Base-by-base conservation (phyloP, 495 filamentous ascomycete species). In the Letharia lupina region DNA sequence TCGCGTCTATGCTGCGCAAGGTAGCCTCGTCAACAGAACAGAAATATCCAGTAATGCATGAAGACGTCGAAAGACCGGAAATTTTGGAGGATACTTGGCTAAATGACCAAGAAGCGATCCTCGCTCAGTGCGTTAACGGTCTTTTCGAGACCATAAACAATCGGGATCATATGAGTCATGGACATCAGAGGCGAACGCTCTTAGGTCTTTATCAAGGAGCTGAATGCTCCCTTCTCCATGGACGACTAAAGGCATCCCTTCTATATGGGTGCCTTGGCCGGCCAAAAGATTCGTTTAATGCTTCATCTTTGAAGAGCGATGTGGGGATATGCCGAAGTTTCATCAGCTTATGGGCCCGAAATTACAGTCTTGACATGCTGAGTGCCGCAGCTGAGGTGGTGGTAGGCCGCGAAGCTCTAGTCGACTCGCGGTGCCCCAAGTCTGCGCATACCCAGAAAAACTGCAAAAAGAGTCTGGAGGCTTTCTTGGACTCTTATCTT, bases 11-110 rank as follows among this genome's bases (percentile, higher is more conserved):
- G 39, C 47, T 62, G 2, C 63, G 61, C 4, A 74, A 45, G 39
- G 37, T 54, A 54, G 37, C 20, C 20, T 18, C 13, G 28, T 23
- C 28, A 16, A 74, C 72, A 45, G 63, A 67, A 47, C 65, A 74
- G 8, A 73, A 80, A 54, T 86, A 84, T 67, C 82, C 84, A 12
- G 67, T 86, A 47, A 74, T 88, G 16, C 65, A 72, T 0, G 83
- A 89, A 64, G 77, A 86, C 65, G 78, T 88, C 37, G 68, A 75
- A 0, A 78, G 81, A 41, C 76, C 84, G 31, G 78, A 82, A 63
- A 76, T 89, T 70, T 89, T 88, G 69, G 85, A 88, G 68, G 86
- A 88, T 31, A 74, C 83, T 59, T 89, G 86, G 86, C 83, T 89
- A 42, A 76, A 75, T 18, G 79, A 87, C 64, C 84, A 88, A 67